Conservation (phyloP, 768 basidiomycete genomes). For the Pleurotus citrinopileatus region DNA sequence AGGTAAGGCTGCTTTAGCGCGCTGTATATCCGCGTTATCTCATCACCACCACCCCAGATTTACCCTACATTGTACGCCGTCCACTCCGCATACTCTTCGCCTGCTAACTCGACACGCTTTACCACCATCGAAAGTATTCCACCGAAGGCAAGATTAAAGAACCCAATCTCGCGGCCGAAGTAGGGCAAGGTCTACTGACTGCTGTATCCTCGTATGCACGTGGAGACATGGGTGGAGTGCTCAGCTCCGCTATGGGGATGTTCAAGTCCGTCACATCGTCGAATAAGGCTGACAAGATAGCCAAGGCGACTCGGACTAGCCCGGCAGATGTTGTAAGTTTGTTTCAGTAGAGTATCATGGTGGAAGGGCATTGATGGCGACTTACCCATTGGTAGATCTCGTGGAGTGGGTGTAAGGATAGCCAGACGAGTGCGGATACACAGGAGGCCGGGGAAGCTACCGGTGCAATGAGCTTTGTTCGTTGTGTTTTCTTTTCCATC, state of each 20-base stretch:
- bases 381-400: conserved; percentile 49
- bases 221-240: conserved; percentile 77
- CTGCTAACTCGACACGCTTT: not conserved
- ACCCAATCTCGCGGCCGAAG: conserved; percentile 83
- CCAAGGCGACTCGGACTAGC: conserved; percentile 67
- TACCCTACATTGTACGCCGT: conserved; percentile 61
- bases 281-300: conserved; percentile 58
- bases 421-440: conserved; percentile 80
- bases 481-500: conserved; percentile 24
- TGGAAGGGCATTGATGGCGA: not conserved
- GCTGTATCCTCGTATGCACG: conserved; percentile 74
- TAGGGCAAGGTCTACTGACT: conserved; percentile 81
- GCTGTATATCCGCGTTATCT: conserved; percentile 13
- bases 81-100: not conserved
- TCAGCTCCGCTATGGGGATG: conserved; percentile 71
- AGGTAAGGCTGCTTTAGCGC: too few relatives aligned
- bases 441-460: conserved; percentile 62
- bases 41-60: conserved; percentile 36
- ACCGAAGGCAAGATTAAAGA: conserved; percentile 96
- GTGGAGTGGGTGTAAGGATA: conserved; percentile 79
- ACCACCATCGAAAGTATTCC: conserved; percentile 62
- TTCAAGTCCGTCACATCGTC: conserved; percentile 72
- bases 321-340: conserved; percentile 82
- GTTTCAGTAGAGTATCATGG: not conserved
- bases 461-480: conserved; percentile 78